phyloP scores from a whole-genome alignment of 2,329 filamentous ascomycete genomes.

The Harringtonia lauricola region DNA sequence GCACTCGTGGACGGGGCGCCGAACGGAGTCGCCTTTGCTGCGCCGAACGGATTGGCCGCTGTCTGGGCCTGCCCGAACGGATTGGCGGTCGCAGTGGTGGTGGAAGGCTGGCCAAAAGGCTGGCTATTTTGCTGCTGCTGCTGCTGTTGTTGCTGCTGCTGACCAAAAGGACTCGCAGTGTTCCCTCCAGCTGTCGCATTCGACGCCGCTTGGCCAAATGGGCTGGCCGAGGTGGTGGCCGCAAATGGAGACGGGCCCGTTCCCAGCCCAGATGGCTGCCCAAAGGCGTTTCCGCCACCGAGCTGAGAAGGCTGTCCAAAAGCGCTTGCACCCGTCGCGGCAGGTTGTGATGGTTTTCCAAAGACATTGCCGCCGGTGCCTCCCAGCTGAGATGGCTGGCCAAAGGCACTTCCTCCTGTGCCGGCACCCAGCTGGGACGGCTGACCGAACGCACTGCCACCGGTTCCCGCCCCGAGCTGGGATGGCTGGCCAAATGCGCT shows the following conservation, averaged over 20 bases:
- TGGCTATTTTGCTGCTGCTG: conserved; percentile 7
- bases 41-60: conserved; percentile 3
- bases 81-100: not conserved
- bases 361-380: conserved; percentile 9
- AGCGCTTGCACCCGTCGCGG: conserved; percentile 13
- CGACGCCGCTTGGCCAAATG: not conserved
- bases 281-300: conserved; percentile 13
- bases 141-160: conserved; percentile 2
- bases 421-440: conserved; percentile 10
- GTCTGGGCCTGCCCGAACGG: conserved; percentile 10
- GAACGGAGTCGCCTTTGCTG: not conserved
- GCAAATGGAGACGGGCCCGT: conserved; percentile 18
- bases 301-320: conserved; percentile 21
- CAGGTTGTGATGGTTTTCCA: conserved; percentile 3
- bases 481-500: conserved; percentile 16
- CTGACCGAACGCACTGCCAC: conserved; percentile 15
- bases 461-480: conserved; percentile 11
- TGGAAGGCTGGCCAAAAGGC: conserved; percentile 18
- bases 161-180: conserved; percentile 24
- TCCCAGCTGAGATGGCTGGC: conserved; percentile 20
- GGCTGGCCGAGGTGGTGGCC: not conserved
- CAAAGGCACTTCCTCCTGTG: not conserved
- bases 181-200: not conserved
- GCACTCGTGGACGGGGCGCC: not conserved
- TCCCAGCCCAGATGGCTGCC: conserved; percentile 19